These are phyloP conservation scores for Petunia secreta DNA, from an alignment of 257 asterid genomes.

Conservation along the genomic window DNA sequence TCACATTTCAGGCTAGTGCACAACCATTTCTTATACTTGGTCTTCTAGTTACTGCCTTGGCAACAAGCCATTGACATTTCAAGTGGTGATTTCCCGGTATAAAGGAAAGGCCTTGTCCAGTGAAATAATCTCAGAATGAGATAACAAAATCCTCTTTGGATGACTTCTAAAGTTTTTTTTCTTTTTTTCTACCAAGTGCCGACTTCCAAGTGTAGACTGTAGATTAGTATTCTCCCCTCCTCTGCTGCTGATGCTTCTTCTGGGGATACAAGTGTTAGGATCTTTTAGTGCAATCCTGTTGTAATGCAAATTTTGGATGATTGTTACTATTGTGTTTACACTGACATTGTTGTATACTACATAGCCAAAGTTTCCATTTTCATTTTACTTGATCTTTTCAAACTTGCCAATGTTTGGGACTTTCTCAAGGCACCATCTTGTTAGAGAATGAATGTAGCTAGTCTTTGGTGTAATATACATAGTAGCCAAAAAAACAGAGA, in stretches of 20 bases:
- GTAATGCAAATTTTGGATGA: background rate
- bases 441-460: too few relatives aligned
- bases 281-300: background rate
- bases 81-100: background rate
- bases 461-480: too few relatives aligned
- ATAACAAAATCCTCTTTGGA: background rate
- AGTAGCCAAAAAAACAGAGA: too few relatives aligned
- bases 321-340: background rate
- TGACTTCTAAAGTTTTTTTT: background rate
- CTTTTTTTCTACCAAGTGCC: background rate
- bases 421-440: too few relatives aligned
- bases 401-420: too few relatives aligned
- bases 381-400: too few relatives aligned
- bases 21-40: conserved; percentile 96
- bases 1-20: conserved; percentile 81
- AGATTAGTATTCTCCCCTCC: background rate
- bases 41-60: conserved; percentile 85
- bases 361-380: too few relatives aligned
- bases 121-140: background rate
- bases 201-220: background rate
- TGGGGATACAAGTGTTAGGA: background rate
- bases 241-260: background rate
- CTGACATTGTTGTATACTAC: too few relatives aligned
- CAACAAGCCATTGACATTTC: conserved; percentile 67
- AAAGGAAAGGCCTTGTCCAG: background rate